Evolutionary conservation across 805 yeast species (phyloP).

Genomic region (Candida tammaniensis): DNA sequence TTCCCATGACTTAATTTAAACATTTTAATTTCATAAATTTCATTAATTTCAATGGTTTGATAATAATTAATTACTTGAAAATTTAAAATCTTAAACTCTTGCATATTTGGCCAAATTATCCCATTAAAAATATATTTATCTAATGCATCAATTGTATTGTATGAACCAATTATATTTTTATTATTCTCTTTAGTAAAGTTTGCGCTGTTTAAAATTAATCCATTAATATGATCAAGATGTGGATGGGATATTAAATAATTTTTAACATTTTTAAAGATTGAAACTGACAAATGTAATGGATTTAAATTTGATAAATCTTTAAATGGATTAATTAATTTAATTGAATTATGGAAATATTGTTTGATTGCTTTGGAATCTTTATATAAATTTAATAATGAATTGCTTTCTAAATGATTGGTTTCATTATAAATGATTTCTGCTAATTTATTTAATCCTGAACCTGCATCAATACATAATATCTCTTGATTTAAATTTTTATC

Average conservation of each 20-base stretch:
- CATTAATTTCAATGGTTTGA: slow-evolving; percentile 13
- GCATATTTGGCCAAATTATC: slow-evolving; percentile 74
- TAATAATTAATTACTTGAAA: slow-evolving; percentile 17
- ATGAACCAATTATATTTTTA: slow-evolving; percentile 53
- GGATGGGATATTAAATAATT: slow-evolving; percentile 70
- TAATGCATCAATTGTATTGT: slow-evolving; percentile 51
- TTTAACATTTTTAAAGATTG: slow-evolving; percentile 24
- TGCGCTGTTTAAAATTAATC: slow-evolving; percentile 71
- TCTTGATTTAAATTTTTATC: slow-evolving; percentile 24
- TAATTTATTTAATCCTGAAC: slow-evolving; percentile 63
- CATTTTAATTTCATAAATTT: slow-evolving; percentile 24
- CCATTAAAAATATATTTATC: slow-evolving; percentile 66
- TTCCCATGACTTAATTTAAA: slow-evolving; percentile 35
- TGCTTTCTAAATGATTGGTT: slow-evolving; percentile 8
- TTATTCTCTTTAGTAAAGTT: slow-evolving; percentile 28
- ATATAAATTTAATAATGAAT: slow-evolving; percentile 17
- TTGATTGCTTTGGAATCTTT: slow-evolving; percentile 24
- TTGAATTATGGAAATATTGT: slow-evolving; percentile 16
- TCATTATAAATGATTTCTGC: slow-evolving; percentile 38
- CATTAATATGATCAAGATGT: slow-evolving; percentile 78
- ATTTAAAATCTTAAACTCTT: slow-evolving; percentile 25
- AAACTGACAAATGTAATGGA: slow-evolving; percentile 11
- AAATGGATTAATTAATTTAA: slow-evolving; percentile 22
- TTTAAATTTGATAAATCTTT: slow-evolving; percentile 7
- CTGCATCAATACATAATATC: slow-evolving; percentile 72